Evolutionary conservation across 805 yeast genomes (phyloP).

Genomic region (Saccharomycopsis amapae): DNA sequence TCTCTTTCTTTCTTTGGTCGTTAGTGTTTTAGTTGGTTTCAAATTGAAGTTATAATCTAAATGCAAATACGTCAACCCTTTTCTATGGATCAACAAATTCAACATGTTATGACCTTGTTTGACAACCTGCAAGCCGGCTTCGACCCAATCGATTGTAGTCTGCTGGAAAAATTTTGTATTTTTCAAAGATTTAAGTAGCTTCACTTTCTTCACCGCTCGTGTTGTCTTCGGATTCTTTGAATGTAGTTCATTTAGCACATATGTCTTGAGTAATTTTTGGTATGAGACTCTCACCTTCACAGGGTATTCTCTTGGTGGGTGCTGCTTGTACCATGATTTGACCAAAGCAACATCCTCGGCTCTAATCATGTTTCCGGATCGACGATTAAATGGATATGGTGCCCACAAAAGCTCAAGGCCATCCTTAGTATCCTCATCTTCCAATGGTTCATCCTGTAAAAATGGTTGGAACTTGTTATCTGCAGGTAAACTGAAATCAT

Average conservation of each 20-base stretch:
- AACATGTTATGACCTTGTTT: constrained; percentile 93
- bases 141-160: constrained; percentile 95
- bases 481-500: constrained; percentile 36
- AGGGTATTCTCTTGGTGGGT: constrained; percentile 52
- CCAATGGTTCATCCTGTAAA: constrained; percentile 38
- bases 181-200: constrained; percentile 57
- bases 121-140: constrained; percentile 92
- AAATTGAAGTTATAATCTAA: constrained; percentile 91
- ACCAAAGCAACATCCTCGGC: constrained; percentile 86
- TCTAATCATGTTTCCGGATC: constrained; percentile 64
- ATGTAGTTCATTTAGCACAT: constrained; percentile 67
- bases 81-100: constrained; percentile 79
- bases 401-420: constrained; percentile 64
- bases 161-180: constrained; percentile 85
- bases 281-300: constrained; percentile 80
- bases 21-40: constrained; percentile 92
- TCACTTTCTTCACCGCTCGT: constrained; percentile 42
- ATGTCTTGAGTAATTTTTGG: constrained; percentile 76
- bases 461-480: constrained; percentile 41
- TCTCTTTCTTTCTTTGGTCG: constrained; percentile 92
- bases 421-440: constrained; percentile 30
- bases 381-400: constrained; percentile 75
- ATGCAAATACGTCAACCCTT: constrained; percentile 87
- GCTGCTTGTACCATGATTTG: constrained; percentile 75
- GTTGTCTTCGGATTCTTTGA: constrained; percentile 28